Evolutionary conservation across 306 rosid genomes (phyloP), one percentile per base, ranked within the genome.

Genomic region (Rosa multiflora): DNA sequence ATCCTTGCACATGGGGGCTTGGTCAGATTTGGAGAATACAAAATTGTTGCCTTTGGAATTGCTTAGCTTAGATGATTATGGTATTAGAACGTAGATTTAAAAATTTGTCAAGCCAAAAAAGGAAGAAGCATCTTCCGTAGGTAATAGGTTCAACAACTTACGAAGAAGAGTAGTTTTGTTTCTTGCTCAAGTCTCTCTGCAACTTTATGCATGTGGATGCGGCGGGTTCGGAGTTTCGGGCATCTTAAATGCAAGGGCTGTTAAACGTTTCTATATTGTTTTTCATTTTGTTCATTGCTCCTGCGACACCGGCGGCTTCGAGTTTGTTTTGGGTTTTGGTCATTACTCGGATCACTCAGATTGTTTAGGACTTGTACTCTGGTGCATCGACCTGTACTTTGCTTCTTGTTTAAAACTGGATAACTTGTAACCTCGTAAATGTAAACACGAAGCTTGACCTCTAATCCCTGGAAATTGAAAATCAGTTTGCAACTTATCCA

Each of bases 1-100:
- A 89, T 79, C 88, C 85, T 75, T 46, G 90, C 97, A 94, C 98
- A 91, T 94, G 98, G 92, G 20, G 85, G 83, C 58, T 75, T 79
- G 89, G 91, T 87, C 91, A 83, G 88, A 80, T 82, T 86, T 88
- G 88, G 91, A 86, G 85, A 74, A 73, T 82, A 55, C 80, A 75
- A 73, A 83, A 78, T 85, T 80, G 79, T 79, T 74, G 63, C 80
- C 55, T 86, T 83, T 79, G 52, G 73, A 74, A 76, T 68, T 67
- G 55, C 63, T 11, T 64, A 8, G 51, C 14, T 5, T 9, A 21
- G 37, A 13, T 62, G 14, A 62, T 76, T 62, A 17, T 15, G 9
- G 13, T 37, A 39, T 18, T 37, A 17, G 29, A 18, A 3, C 39
- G 17, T 29, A 62, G 13, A 0, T 64, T 64, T 2, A 32, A 32